Conservation (phyloP, 2,329 filamentous ascomycete species). For the Thielaviopsis musarum region DNA sequence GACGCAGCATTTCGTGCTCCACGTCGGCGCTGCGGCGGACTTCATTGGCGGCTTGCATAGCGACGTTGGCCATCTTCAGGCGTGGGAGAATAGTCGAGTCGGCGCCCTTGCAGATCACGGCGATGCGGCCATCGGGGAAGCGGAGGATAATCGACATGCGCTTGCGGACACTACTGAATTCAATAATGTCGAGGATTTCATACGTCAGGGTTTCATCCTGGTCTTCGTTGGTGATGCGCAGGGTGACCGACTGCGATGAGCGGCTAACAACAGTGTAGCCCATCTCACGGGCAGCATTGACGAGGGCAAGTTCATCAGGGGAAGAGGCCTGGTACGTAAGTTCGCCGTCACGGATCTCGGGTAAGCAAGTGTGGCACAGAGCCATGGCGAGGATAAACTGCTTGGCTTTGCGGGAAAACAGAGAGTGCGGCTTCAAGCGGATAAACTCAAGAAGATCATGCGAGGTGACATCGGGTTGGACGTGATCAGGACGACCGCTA, state of each 20-base stretch:
- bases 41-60: conserved; percentile 55
- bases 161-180: conserved; percentile 80
- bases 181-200: conserved; percentile 70
- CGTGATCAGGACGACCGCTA: conserved; percentile 29
- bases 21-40: conserved; percentile 45
- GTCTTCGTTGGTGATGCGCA: conserved; percentile 26
- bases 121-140: conserved; percentile 69
- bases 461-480: conserved; percentile 45
- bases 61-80: conserved; percentile 54
- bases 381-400: conserved; percentile 75
- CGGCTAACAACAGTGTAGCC: conserved; percentile 64
- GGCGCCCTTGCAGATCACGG: conserved; percentile 77
- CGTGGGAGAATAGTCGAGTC: conserved; percentile 70
- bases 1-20: conserved; percentile 37
- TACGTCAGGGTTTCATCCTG: conserved; percentile 43
- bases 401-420: conserved; percentile 62
- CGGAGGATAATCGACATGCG: conserved; percentile 79
- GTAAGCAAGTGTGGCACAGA: conserved; percentile 79
- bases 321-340: conserved; percentile 79
- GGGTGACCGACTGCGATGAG: conserved; percentile 49
- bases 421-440: conserved; percentile 52
- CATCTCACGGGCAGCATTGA: conserved; percentile 69
- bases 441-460: conserved; percentile 65
- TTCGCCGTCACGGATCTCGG: conserved; percentile 55
- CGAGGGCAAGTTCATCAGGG: conserved; percentile 75